Percentiles rank a stretch among this genome's conserved stretches.
phyloP scores from a whole-genome alignment of 2,329 filamentous ascomycete species.

The Aureobasidium sp. region DNA sequence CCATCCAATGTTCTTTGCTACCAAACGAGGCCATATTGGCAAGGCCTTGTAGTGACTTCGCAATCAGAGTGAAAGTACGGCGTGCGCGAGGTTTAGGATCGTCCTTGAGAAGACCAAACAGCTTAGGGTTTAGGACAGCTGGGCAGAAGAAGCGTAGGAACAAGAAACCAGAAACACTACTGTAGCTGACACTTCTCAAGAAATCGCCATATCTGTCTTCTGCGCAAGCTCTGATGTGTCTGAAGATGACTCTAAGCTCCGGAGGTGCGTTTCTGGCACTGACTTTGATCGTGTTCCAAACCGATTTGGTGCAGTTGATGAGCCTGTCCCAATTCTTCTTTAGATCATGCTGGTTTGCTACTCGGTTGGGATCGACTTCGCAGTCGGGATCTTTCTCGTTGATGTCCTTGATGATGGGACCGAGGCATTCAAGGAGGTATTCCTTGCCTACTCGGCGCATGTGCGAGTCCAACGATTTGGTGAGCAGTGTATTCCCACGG shows the following conservation, averaged over 20 bases:
- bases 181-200: slow-evolving; percentile 80
- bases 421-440: slow-evolving; percentile 79
- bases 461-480: slow-evolving; percentile 87
- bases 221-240: slow-evolving; percentile 85
- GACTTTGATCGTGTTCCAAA: slow-evolving; percentile 75
- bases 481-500: slow-evolving; percentile 87
- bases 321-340: slow-evolving; percentile 77
- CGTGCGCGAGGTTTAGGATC: slow-evolving; percentile 77
- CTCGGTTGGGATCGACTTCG: slow-evolving; percentile 85
- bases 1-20: slow-evolving; percentile 97
- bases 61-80: slow-evolving; percentile 82
- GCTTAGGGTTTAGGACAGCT: slow-evolving; percentile 89
- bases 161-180: slow-evolving; percentile 88
- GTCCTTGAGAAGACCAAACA: slow-evolving; percentile 82
- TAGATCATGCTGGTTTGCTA: slow-evolving; percentile 61
- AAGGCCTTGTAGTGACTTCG: slow-evolving; percentile 84
- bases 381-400: slow-evolving; percentile 87
- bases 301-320: slow-evolving; percentile 66
- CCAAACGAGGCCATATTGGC: slow-evolving; percentile 89
- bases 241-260: slow-evolving; percentile 77
- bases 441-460: slow-evolving; percentile 93
- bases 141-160: slow-evolving; percentile 95
- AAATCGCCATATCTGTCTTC: slow-evolving; percentile 94
- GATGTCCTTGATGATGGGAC: slow-evolving; percentile 81
- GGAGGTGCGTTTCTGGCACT: slow-evolving; percentile 71